Percentiles rank a stretch among this genome's conserved stretches.
These are phyloP conservation scores for Fusarium acutatum DNA, from an alignment of 2,329 filamentous ascomycete genomes.

Conservation along the genomic window DNA sequence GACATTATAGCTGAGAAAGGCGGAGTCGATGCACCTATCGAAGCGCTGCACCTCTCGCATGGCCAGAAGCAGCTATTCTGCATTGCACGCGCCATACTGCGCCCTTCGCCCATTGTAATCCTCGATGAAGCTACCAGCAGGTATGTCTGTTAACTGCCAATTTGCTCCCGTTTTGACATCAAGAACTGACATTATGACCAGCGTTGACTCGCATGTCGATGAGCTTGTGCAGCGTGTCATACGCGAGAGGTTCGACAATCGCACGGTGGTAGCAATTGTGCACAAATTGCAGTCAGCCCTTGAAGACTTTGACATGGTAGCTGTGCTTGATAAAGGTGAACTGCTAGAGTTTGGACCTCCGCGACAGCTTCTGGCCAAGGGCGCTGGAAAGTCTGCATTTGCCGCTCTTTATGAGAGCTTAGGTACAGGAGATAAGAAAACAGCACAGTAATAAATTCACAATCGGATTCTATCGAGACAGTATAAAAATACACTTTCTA, in stretches of 20 bases:
- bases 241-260: conserved; percentile 29
- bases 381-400: conserved; percentile 7
- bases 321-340: conserved; percentile 30
- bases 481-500: no score
- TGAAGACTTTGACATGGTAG: conserved; percentile 32
- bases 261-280: conserved; percentile 40
- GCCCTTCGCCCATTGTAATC: conserved; percentile 50
- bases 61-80: conserved; percentile 60
- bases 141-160: conserved; percentile 3
- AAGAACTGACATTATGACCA: neutral
- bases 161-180: neutral
- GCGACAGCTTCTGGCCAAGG: conserved; percentile 16
- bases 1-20: conserved; percentile 49
- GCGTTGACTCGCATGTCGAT: conserved; percentile 29
- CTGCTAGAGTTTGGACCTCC: conserved; percentile 36
- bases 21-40: conserved; percentile 48
- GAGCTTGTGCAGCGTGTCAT: conserved; percentile 26
- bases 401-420: conserved; percentile 21
- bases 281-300: conserved; percentile 39
- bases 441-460: neutral
- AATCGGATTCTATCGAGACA: neutral
- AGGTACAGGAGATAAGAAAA: neutral
- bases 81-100: conserved; percentile 56
- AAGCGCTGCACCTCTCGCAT: conserved; percentile 49
- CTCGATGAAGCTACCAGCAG: conserved; percentile 54